Conservation (phyloP, 1,139 yeast genomes). For the Suhomyces ambrosiae region DNA sequence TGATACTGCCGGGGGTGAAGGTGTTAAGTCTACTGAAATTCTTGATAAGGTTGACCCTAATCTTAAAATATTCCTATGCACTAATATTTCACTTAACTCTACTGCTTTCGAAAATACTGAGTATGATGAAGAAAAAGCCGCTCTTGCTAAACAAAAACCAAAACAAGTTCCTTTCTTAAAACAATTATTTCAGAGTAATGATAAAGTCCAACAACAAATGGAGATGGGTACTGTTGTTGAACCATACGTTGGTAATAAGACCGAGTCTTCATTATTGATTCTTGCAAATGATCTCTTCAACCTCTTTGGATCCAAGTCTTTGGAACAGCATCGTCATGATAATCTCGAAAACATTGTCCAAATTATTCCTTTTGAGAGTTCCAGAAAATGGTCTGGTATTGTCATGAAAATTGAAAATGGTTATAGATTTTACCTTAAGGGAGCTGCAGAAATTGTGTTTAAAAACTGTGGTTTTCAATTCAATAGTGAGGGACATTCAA, state of each 20-base stretch:
- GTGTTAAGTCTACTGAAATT: constrained; percentile 36
- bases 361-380: constrained; percentile 86
- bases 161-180: constrained; percentile 25
- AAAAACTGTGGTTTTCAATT: constrained; percentile 53
- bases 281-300: constrained; percentile 64
- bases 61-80: constrained; percentile 43
- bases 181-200: constrained; percentile 15
- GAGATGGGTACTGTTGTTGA: constrained; percentile 41
- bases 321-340: constrained; percentile 44
- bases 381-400: constrained; percentile 90
- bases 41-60: constrained; percentile 31
- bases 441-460: constrained; percentile 90
- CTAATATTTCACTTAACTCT: constrained; percentile 76
- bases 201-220: constrained; percentile 21
- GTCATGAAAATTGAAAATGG: constrained; percentile 54
- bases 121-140: constrained; percentile 40
- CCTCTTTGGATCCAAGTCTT: constrained; percentile 38
- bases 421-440: constrained; percentile 74
- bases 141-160: constrained; percentile 33
- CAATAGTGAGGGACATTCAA: constrained; percentile 31
- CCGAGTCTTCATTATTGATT: constrained; percentile 84
- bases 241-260: constrained; percentile 85
- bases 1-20: constrained; percentile 35
- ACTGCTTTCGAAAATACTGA: constrained; percentile 80
- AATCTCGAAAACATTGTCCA: constrained; percentile 54